Percentiles rank a stretch among this genome's conserved stretches.
phyloP scores from a whole-genome alignment of 2,329 filamentous ascomycete species.

The Penicillium sp. region DNA sequence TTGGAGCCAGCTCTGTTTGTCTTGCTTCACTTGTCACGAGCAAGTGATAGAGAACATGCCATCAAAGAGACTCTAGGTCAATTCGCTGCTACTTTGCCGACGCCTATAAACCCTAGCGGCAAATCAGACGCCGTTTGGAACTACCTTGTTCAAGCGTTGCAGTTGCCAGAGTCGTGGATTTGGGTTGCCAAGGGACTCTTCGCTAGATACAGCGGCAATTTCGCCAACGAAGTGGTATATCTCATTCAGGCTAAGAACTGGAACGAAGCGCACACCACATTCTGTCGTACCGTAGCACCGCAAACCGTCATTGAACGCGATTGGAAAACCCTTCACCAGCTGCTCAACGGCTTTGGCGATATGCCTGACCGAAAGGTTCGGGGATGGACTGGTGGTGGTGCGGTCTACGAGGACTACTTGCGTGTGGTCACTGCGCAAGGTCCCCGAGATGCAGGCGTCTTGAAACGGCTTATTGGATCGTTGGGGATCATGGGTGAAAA shows the following conservation, averaged over 20 bases:
- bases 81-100: constrained; percentile 63
- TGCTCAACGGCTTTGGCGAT: constrained; percentile 68
- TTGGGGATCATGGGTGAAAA: constrained; percentile 39
- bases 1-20: constrained; percentile 73
- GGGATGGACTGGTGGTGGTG: constrained; percentile 67
- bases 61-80: constrained; percentile 71
- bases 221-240: constrained; percentile 69
- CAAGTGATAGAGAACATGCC: constrained; percentile 59
- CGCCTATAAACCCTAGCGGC: constrained; percentile 50
- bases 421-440: constrained; percentile 42
- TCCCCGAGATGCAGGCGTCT: constrained; percentile 38
- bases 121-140: constrained; percentile 48
- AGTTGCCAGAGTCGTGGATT: constrained; percentile 73
- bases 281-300: constrained; percentile 77
- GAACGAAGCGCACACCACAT: constrained; percentile 77
- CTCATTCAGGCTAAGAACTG: constrained; percentile 74
- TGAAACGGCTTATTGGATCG: constrained; percentile 47
- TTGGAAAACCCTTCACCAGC: constrained; percentile 62
- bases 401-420: constrained; percentile 64
- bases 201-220: constrained; percentile 69
- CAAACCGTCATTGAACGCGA: constrained; percentile 77
- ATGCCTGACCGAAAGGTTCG: constrained; percentile 58
- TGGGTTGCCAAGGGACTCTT: constrained; percentile 83
- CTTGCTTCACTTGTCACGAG: constrained; percentile 67
- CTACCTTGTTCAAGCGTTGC: constrained; percentile 60